A percentile compares a stretch with the other conserved stretches of the same genome.
phyloP scores from a whole-genome alignment of 2,329 filamentous ascomycete genomes.

The Chaetomium sp. region DNA sequence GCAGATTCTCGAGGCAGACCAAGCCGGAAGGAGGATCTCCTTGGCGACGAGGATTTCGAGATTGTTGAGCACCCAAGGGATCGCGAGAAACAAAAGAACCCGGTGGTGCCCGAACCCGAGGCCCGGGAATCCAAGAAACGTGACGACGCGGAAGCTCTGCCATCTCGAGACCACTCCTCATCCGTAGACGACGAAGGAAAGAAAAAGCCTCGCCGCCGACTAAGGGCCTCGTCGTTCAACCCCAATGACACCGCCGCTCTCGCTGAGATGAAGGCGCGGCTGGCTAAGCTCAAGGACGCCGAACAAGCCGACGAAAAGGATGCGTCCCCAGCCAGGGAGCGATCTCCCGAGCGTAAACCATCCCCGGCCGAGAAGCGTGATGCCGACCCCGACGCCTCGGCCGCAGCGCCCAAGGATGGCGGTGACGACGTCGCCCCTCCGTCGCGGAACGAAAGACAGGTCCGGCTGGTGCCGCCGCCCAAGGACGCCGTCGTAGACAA shows the following conservation, averaged over 20 bases:
- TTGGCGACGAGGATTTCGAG: constrained; percentile 36
- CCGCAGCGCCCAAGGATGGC: constrained; percentile 38
- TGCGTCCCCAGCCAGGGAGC: constrained; percentile 26
- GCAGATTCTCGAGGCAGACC: constrained; percentile 22
- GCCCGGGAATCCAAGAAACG: constrained; percentile 42
- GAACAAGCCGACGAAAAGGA: constrained; percentile 24
- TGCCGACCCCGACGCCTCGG: constrained; percentile 27
- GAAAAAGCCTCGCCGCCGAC: constrained; percentile 42
- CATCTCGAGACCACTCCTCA: constrained; percentile 46
- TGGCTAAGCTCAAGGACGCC: constrained; percentile 50
- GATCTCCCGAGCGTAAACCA: constrained; percentile 33
- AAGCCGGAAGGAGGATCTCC: constrained; percentile 31
- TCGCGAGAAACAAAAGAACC: constrained; percentile 23
- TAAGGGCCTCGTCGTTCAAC: constrained; percentile 49
- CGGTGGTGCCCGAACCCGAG: constrained; percentile 44
- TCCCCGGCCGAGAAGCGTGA: constrained; percentile 31
- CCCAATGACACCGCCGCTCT: constrained; percentile 56
- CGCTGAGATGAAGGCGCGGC: constrained; percentile 41
- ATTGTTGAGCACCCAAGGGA: constrained; percentile 34
- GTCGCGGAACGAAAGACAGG: constrained; percentile 49
- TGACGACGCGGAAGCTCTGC: constrained; percentile 40
- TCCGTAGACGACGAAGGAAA: constrained; percentile 47
- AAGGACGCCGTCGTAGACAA: constrained; percentile 59
- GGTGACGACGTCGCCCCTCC: constrained; percentile 44
- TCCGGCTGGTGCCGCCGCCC: constrained; percentile 75